phyloP scores from a whole-genome alignment of 208 protist species.

The Acanthamoeba polyphaga region DNA sequence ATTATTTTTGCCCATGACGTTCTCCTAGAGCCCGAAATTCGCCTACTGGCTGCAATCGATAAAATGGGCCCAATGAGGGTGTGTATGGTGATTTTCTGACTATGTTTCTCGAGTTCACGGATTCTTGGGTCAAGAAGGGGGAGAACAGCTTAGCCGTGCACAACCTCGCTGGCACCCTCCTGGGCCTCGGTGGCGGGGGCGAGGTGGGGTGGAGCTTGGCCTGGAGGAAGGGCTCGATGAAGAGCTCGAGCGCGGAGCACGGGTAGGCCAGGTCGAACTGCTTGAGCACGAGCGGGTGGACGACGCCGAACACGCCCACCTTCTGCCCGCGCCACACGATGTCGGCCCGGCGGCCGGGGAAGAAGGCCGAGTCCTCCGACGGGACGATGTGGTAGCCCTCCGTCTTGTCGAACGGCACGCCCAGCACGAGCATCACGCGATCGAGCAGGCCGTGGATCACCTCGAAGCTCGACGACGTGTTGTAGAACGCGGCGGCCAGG shows the following conservation, averaged over 20 bases:
- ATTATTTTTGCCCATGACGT: too few relatives aligned
- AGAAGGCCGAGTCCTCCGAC: slow-evolving; percentile 92
- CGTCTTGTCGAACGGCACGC: slow-evolving; percentile 76
- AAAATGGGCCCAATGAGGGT: too few relatives aligned
- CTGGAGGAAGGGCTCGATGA: slow-evolving; percentile 78
- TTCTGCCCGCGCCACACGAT: slow-evolving; percentile 90
- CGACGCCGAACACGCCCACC: slow-evolving; percentile 80
- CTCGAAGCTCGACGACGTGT: slow-evolving; percentile 87
- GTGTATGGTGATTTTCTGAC: too few relatives aligned
- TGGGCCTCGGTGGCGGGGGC: neutral
- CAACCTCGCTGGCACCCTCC: neutral
- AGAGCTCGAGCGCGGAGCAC: slow-evolving; percentile 95
- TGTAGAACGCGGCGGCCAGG: slow-evolving; percentile 91
- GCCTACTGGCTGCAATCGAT: too few relatives aligned
- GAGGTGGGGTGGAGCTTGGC: neutral
- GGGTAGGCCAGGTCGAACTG: slow-evolving; percentile 95
- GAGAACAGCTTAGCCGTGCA: neutral
- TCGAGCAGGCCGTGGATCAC: slow-evolving; percentile 89
- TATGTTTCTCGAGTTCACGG: too few relatives aligned
- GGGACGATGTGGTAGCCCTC: neutral
- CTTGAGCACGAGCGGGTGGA: slow-evolving; percentile 92
- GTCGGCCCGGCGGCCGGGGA: slow-evolving; percentile 93
- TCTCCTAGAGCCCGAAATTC: too few relatives aligned
- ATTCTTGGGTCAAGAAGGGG: too few relatives aligned
- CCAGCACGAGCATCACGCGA: slow-evolving; percentile 86